Conservation (phyloP, 352 stramenopile species). For the Phytophthora pistaciae region DNA sequence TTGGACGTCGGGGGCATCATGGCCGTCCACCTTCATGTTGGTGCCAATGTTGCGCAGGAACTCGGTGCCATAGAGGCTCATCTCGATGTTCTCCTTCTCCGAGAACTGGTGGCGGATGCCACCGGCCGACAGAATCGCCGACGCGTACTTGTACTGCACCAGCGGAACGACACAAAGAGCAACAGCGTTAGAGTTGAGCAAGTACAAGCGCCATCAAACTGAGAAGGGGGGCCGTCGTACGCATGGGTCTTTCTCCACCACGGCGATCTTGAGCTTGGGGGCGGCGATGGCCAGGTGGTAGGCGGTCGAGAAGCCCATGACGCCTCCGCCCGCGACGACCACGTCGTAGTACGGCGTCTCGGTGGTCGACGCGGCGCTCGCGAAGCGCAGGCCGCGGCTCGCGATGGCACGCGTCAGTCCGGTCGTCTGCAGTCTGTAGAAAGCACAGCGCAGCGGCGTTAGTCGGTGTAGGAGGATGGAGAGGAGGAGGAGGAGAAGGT, state of each 20-base stretch:
- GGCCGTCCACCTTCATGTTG: slow-evolving; percentile 57
- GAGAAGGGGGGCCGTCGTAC: slow-evolving; percentile 38
- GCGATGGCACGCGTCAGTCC: slow-evolving; percentile 20
- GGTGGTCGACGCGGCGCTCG: slow-evolving; percentile 30
- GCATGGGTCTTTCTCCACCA: slow-evolving; percentile 76
- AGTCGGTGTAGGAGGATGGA: background rate
- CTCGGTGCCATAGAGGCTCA: slow-evolving; percentile 85
- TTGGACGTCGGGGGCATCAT: slow-evolving; percentile 77
- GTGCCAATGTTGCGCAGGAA: slow-evolving; percentile 66
- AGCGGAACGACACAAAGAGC: slow-evolving; percentile 1
- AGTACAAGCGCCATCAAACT: background rate
- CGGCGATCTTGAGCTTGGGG: slow-evolving; percentile 75
- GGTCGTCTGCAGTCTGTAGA: slow-evolving; percentile 31
- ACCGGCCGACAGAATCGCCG: slow-evolving; percentile 76
- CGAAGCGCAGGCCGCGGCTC: slow-evolving; percentile 31
- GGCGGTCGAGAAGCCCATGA: slow-evolving; percentile 90
- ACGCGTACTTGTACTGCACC: slow-evolving; percentile 85
- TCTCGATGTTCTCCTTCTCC: slow-evolving; percentile 73
- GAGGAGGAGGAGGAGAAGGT: background rate
- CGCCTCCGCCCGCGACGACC: slow-evolving; percentile 77
- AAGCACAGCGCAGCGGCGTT: slow-evolving; percentile 11
- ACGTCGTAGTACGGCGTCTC: slow-evolving; percentile 73
- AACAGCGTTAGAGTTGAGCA: slow-evolving; percentile 8
- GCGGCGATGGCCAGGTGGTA: slow-evolving; percentile 81
- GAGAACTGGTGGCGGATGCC: slow-evolving; percentile 90